phyloP scores from a whole-genome alignment of 2,329 filamentous ascomycete genomes.

The Amphichorda felina region DNA sequence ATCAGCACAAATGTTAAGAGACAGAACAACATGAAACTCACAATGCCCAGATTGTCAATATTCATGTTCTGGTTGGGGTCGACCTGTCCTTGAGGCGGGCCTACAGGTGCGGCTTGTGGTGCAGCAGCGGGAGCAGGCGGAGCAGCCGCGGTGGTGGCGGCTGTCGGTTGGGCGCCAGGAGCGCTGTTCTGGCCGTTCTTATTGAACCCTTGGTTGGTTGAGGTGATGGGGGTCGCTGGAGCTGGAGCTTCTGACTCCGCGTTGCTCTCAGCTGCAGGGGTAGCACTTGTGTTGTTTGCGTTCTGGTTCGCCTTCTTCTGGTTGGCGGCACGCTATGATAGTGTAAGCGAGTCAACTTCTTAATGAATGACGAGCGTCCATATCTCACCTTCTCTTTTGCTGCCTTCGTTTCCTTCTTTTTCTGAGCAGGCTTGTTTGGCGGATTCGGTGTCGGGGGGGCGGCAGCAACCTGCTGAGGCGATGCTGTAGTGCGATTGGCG shows the following conservation, averaged over 20 bases:
- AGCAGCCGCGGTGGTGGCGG: constrained; percentile 15
- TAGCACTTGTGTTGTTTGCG: constrained; percentile 22
- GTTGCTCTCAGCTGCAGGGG: constrained; percentile 44
- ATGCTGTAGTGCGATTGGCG: constrained; percentile 42
- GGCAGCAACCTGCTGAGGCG: constrained; percentile 50
- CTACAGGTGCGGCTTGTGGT: constrained; percentile 7
- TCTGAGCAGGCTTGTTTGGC: constrained; percentile 59
- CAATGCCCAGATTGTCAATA: constrained; percentile 34
- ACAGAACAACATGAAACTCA: constrained; percentile 22
- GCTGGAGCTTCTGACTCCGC: constrained; percentile 47
- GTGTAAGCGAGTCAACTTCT: constrained; percentile 4
- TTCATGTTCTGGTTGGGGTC: constrained; percentile 36
- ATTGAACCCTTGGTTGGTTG: constrained; percentile 39
- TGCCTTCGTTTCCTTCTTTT: constrained; percentile 62
- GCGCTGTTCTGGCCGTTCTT: constrained; percentile 29
- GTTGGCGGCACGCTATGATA: constrained; percentile 28
- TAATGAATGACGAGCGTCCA: too few relatives aligned
- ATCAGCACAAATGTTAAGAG: background rate
- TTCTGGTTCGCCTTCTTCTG: constrained; percentile 53
- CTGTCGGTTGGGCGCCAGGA: constrained; percentile 15
- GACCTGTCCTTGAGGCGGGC: constrained; percentile 28
- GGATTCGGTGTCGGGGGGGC: constrained; percentile 70
- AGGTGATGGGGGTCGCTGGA: constrained; percentile 53
- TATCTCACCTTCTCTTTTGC: constrained; percentile 54
- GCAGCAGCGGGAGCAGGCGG: constrained; percentile 23